These are phyloP conservation scores for Turritis glabra DNA, from an alignment of 345 rosid species.

Conservation along the genomic window DNA sequence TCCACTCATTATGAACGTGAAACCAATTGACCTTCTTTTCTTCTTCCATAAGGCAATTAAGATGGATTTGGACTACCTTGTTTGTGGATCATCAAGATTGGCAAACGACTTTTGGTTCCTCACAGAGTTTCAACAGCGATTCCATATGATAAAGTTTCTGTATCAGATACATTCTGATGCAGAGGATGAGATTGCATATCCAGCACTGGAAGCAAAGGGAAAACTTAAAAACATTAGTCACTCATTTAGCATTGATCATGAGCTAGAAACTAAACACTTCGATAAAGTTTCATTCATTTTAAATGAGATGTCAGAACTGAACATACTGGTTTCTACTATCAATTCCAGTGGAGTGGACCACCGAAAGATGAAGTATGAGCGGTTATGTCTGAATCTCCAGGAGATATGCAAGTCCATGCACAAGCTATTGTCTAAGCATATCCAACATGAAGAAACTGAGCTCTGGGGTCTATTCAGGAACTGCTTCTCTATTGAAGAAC, in stretches of 20 bases:
- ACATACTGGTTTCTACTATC: conserved; percentile 34
- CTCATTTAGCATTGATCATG: conserved; percentile 73
- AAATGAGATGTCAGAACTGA: conserved; percentile 57
- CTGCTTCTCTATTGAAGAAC: conserved; percentile 65
- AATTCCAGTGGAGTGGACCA: conserved; percentile 30
- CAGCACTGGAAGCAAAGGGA: conserved; percentile 76
- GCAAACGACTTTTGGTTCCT: conserved; percentile 52
- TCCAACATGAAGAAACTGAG: conserved; percentile 72
- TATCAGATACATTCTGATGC: conserved; percentile 68
- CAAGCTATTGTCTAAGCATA: conserved; percentile 63
- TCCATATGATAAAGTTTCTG: conserved; percentile 52
- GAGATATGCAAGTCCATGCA: conserved; percentile 63
- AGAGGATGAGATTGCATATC: conserved; percentile 87
- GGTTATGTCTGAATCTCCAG: conserved; percentile 61
- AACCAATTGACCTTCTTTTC: conserved; percentile 72
- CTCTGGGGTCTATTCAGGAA: conserved; percentile 73
- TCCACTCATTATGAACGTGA: conserved; percentile 40
- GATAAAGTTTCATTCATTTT: conserved; percentile 55
- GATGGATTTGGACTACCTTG: conserved; percentile 72
- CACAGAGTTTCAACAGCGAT: conserved; percentile 54
- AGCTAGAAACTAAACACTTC: conserved; percentile 55
- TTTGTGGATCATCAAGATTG: conserved; percentile 55
- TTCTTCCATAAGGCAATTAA: conserved; percentile 83
- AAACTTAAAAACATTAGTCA: conserved; percentile 56
- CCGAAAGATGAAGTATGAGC: conserved; percentile 39